Evolutionary conservation across 2,329 filamentous ascomycete genomes (phyloP), one percentile per base, ranked within the genome.

Genomic region (Sporothrix brunneoviolacea): DNA sequence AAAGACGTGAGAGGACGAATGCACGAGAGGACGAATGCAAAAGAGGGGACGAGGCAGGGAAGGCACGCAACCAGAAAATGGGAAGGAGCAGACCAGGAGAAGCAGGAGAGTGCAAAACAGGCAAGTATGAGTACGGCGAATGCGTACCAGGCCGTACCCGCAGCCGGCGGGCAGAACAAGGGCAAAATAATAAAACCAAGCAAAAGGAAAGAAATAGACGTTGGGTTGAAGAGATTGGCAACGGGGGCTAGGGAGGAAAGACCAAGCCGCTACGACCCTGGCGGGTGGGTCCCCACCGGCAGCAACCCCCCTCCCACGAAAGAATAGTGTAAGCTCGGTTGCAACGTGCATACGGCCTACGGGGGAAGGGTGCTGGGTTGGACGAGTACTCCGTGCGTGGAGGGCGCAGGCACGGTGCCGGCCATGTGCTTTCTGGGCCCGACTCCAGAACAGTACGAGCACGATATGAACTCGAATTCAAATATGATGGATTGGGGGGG

Each of bases 281-380:
- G 46, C 9, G 12, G 18, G 56, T 56, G 56, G 56, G 45, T 48
- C 51, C n/a, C 21, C 19, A 36, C 44, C 52, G 51, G 50, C 51
- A 57, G 46, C 50, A 48, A 51, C 50, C 54, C 51, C 53, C 43
- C 33, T 40, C 30, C n/a, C n/a, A 41, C 22, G 27, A 46, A 27
- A 21, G 36, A 47, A 37, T 43, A 44, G n/a, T 38, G 56, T 54
- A 57, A 58, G 57, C 57, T 58, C 57, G 55, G 57, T 57, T 58
- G 45, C 54, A 57, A 43, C 46, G 43, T 50, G 53, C 53, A 54
- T 54, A 40, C 19, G 37, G 33, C 32, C 38, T 15, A 28, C 39
- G 47, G 38, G 28, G 27, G 19, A 24, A 40, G 27, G 37, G 43
- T 12, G 45, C 3, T 16, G 27, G 40, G 40, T 44, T 22, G 12